These are phyloP conservation scores for Fusarium tanahbumbuense DNA, from an alignment of 2,329 filamentous ascomycete genomes.

Conservation along the genomic window DNA sequence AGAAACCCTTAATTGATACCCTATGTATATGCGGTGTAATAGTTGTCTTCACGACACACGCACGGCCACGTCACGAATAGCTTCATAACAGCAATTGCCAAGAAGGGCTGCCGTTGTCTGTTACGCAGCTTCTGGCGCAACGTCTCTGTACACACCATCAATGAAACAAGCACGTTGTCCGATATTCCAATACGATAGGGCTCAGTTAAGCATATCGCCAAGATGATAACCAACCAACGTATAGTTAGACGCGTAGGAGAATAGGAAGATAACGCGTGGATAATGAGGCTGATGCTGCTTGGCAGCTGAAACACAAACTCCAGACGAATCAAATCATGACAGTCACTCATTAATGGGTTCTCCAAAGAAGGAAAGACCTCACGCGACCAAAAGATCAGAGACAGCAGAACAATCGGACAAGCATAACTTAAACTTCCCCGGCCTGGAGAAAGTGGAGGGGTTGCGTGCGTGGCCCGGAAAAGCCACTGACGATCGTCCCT, in stretches of 20 bases:
- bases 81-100: background rate
- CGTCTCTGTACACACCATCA: background rate
- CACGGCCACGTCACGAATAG: conserved; percentile 14
- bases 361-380: conserved; percentile 27
- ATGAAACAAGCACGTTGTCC: conserved; percentile 7
- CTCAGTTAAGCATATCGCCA: conserved; percentile 9
- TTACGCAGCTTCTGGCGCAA: conserved; percentile 12
- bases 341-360: background rate
- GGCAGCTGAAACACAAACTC: conserved; percentile 14
- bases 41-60: background rate
- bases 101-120: background rate
- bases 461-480: conserved; percentile 27
- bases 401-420: conserved; percentile 8
- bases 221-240: conserved; percentile 2
- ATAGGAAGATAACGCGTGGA: conserved; percentile 26
- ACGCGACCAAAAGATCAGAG: conserved; percentile 20
- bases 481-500: conserved; percentile 25
- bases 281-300: conserved; percentile 35
- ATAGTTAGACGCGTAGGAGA: background rate
- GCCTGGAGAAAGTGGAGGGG: conserved; percentile 17
- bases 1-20: background rate
- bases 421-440: conserved; percentile 16
- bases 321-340: conserved; percentile 10
- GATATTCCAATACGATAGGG: conserved; percentile 20
- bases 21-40: background rate